phyloP scores from a whole-genome alignment of 768 basidiomycete genomes.

The Pleurotus ostreatus region DNA sequence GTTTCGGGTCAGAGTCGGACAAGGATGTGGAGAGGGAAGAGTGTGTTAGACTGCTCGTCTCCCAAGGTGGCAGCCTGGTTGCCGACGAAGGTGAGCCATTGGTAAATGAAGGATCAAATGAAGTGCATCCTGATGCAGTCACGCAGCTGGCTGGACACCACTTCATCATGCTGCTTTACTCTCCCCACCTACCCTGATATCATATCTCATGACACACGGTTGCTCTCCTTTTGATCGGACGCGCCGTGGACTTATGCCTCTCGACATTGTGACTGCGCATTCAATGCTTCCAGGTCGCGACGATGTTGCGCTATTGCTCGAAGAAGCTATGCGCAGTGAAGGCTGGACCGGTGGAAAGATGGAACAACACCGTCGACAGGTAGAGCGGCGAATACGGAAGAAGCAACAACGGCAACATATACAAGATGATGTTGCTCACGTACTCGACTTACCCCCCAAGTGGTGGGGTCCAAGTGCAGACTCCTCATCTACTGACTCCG shows the following conservation, averaged over 20 bases:
- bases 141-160: conserved; percentile 88
- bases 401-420: conserved; percentile 50
- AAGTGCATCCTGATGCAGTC: conserved; percentile 1
- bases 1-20: conserved; percentile 78
- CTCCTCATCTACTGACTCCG: conserved; percentile 37
- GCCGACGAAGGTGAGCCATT: conserved; percentile 59
- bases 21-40: conserved; percentile 90
- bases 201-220: conserved; percentile 89
- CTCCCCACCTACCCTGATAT: conserved; percentile 86
- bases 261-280: conserved; percentile 88
- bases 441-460: conserved; percentile 49
- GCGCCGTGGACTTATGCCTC: conserved; percentile 73
- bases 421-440: conserved; percentile 53
- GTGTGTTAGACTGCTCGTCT: conserved; percentile 74
- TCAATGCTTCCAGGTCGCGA: conserved; percentile 76
- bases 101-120: background rate
- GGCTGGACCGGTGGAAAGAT: conserved; percentile 80
- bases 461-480: conserved; percentile 58
- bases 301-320: conserved; percentile 82
- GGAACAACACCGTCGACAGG: conserved; percentile 58
- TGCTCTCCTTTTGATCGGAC: conserved; percentile 81
- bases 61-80: conserved; percentile 69
- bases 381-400: conserved; percentile 56
- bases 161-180: conserved; percentile 88
- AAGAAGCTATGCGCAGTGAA: conserved; percentile 83